A percentile compares a stretch with the other conserved stretches of the same genome.
These are phyloP conservation scores for Prunus campanulata DNA, from an alignment of 306 rosid species.

Conservation along the genomic window DNA sequence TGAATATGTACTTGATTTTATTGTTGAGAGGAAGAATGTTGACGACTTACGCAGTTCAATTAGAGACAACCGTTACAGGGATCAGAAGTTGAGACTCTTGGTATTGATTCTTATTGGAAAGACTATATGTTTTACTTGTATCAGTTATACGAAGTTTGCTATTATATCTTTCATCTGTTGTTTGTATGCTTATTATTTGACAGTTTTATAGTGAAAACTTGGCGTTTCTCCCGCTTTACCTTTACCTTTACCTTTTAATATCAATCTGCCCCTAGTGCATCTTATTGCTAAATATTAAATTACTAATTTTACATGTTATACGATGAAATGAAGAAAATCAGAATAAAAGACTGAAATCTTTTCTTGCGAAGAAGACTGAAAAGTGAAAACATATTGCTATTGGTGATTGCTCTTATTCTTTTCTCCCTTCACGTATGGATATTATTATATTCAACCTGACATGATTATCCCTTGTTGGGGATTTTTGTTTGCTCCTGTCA, in stretches of 20 bases:
- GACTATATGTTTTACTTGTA: constrained; percentile 1
- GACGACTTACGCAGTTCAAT: constrained; percentile 87
- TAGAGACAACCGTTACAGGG: constrained; percentile 91
- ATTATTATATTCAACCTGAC: not conserved
- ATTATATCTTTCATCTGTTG: not conserved
- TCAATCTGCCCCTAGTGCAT: not conserved
- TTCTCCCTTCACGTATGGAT: not conserved
- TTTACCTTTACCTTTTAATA: not conserved
- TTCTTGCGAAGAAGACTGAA: not conserved
- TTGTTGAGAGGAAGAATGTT: constrained; percentile 87
- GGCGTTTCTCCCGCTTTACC: not conserved
- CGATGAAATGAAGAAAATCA: not conserved
- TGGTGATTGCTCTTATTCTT: not conserved
- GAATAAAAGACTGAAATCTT: not conserved
- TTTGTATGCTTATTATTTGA: not conserved
- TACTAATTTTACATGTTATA: not conserved
- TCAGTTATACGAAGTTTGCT: not conserved
- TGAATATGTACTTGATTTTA: constrained; percentile 94
- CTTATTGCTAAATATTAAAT: not conserved
- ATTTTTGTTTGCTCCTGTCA: not conserved
- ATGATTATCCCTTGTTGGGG: not conserved
- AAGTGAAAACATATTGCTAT: not conserved
- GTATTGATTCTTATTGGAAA: constrained; percentile 42
- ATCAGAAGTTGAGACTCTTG: constrained; percentile 85
- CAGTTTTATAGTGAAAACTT: not conserved